A percentile compares a stretch with the other conserved stretches of the same genome.
phyloP scores from a whole-genome alignment of 768 basidiomycete species.

The Naganishia kalamii region DNA sequence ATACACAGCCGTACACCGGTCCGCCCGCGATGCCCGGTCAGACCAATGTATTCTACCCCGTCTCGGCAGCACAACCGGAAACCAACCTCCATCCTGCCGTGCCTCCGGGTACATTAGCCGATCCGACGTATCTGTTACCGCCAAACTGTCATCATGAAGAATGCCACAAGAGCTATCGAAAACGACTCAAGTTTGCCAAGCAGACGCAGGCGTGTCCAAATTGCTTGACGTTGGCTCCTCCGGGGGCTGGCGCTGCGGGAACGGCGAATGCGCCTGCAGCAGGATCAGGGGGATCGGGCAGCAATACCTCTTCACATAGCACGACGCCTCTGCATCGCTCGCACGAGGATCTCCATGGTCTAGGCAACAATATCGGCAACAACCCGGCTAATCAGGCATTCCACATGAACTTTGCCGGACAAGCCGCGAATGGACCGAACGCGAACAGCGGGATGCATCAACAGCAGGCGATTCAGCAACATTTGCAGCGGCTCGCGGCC shows the following conservation, averaged over 20 bases:
- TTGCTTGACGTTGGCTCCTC: constrained; percentile 35
- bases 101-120: constrained; percentile 46
- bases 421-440: not conserved
- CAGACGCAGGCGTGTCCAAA: constrained; percentile 46
- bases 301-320: constrained; percentile 37
- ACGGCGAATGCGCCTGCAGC: constrained; percentile 14
- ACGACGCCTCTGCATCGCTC: constrained; percentile 42
- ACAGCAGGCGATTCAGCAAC: constrained; percentile 26
- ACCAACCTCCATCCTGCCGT: constrained; percentile 42
- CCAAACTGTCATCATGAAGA: constrained; percentile 51
- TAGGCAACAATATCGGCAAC: constrained; percentile 31
- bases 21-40: constrained; percentile 24
- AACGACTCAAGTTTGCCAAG: constrained; percentile 47
- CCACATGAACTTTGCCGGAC: not conserved
- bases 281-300: constrained; percentile 31
- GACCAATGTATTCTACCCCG: constrained; percentile 42
- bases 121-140: constrained; percentile 47
- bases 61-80: constrained; percentile 45
- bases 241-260: constrained; percentile 23
- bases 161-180: constrained; percentile 50
- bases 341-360: constrained; percentile 41
- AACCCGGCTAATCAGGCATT: constrained; percentile 15
- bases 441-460: constrained; percentile 12
- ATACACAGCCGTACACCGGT: constrained; percentile 2
- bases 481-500: constrained; percentile 24